Evolutionary conservation across 371 early-diverging fungal genomes (phyloP), one percentile per base, ranked within the genome.

Genomic region (Mucor irregularis): DNA sequence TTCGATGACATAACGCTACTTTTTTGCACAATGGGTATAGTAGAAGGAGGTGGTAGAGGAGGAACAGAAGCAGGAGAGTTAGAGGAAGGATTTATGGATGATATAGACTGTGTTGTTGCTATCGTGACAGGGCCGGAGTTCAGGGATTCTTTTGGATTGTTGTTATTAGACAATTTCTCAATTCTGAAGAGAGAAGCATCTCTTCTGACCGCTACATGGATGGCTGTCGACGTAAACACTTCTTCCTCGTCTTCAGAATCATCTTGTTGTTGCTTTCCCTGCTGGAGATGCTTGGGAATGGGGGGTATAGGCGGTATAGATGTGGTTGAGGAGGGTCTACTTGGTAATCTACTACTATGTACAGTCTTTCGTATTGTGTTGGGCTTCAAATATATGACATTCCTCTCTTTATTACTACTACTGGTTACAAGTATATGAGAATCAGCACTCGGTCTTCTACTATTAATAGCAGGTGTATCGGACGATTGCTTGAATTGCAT

Each of bases 161-260:
- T n/a, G n/a, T 19, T 30, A 16, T 17, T 28, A 35, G 37, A 13
- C 9, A 31, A 24, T 44, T 63, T 63, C 14, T 58, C 47, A 34
- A 64, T 44, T 37, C 26, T 59, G n/a, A 50, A 50, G 5, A 64
- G 34, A 26, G 64, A 53, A 10, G 64, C 64, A 45, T 64, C 46
- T 14, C 30, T 44, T 25, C 60, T 49, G 5, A 59, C 56, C 9
- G 60, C 59, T 10, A 59, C 39, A 55, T 64, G 55, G 25, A 64
- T 54, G n/a, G 26, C 40, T 3, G 64, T 37, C n/a, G n/a, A n/a
- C 5, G 19, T 34, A 14, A 5, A n/a, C 0, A 33, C 35, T 10
- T 44, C 49, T 22, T 63, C 53, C 8, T 53, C 53, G 0, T 31
- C 31, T 21, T 53, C 60, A 19, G 39, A 40, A 8, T 60, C 54